phyloP scores from a whole-genome alignment of 495 filamentous ascomycete species.

The Xylaria venustula region DNA sequence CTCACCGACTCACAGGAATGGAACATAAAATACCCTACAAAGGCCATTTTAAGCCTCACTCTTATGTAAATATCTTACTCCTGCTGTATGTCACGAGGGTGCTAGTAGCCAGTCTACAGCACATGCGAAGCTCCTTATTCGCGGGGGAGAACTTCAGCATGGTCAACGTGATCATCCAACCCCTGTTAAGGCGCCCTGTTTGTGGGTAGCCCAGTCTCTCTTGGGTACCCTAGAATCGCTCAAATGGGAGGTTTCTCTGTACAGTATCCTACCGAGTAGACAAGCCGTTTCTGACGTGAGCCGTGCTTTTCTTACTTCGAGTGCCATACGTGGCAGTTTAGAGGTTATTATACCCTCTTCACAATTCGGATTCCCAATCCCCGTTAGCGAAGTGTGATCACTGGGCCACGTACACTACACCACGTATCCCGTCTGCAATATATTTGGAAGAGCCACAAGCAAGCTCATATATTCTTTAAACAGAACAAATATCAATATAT shows the following conservation, averaged over 20 bases:
- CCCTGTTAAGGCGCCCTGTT: neutral
- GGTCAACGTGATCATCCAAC: neutral
- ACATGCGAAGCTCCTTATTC: neutral
- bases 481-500: neutral
- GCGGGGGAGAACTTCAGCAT: neutral
- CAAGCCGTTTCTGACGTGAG: conserved; percentile 3
- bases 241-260: conserved; percentile 7
- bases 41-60: neutral
- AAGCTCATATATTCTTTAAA: neutral
- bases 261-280: neutral
- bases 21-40: neutral
- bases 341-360: neutral
- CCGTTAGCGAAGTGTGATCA: neutral
- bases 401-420: neutral
- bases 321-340: neutral
- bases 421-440: neutral
- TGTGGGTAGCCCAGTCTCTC: neutral
- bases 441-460: neutral
- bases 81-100: neutral
- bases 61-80: neutral
- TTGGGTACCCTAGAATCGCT: neutral
- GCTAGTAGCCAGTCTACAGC: neutral
- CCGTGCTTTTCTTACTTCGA: conserved; percentile 2
- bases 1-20: neutral
- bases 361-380: neutral